These are phyloP conservation scores for Colletotrichum tropicale DNA, from an alignment of 2,329 filamentous ascomycete species.

Conservation along the genomic window DNA sequence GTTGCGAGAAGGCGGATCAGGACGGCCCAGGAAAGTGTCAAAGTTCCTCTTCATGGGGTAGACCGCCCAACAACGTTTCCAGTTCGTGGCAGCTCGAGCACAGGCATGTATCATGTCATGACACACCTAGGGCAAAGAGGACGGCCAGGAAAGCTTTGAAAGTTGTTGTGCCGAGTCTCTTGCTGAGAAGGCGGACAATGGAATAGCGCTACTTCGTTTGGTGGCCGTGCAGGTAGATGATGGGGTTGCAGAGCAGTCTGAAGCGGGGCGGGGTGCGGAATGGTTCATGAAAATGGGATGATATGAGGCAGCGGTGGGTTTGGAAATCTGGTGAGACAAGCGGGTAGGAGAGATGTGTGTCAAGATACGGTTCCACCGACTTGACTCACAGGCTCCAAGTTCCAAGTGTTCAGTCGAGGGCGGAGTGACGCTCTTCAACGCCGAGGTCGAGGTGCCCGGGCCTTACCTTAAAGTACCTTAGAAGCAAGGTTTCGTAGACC, in stretches of 20 bases:
- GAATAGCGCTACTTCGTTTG: not conserved
- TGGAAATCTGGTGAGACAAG: not conserved
- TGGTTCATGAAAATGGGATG: not conserved
- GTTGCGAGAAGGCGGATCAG: not conserved
- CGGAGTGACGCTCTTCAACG: not conserved
- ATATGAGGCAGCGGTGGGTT: not conserved
- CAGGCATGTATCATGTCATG: conserved; percentile 14
- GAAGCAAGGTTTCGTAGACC: too few relatives aligned
- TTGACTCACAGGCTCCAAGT: not conserved
- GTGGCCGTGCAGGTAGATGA: not conserved
- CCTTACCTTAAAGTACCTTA: too few relatives aligned
- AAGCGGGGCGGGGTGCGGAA: not conserved
- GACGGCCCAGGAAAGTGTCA: conserved; percentile 9
- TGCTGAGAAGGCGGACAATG: not conserved
- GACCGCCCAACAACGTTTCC: not conserved
- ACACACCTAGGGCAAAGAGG: not conserved
- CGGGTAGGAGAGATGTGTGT: not conserved
- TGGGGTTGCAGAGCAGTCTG: not conserved
- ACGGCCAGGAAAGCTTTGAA: not conserved
- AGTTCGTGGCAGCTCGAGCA: not conserved
- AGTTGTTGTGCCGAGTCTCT: not conserved
- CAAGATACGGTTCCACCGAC: not conserved
- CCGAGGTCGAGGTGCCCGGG: too few relatives aligned
- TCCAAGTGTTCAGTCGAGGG: not conserved
- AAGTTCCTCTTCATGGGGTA: conserved; percentile 20